Evolutionary conservation across 768 basidiomycete genomes (phyloP), one percentile per base, ranked within the genome.

Genomic region (Termitomyces bulborhizus): DNA sequence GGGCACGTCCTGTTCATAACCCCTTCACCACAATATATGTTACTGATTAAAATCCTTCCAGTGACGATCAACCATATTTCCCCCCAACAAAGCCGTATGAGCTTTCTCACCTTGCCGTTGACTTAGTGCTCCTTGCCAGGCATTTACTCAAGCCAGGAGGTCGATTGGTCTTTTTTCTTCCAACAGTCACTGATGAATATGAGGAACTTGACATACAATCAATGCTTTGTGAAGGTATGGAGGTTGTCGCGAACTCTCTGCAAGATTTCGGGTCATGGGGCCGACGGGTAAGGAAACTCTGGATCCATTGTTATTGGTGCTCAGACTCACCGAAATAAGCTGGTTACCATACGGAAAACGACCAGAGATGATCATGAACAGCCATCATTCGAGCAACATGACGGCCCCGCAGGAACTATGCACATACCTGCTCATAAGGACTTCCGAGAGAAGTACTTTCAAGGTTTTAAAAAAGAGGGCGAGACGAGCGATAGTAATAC

Each of bases 241-340:
- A 84, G 61, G 70, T 98, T 18, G 76, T 94, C 42, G 86, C 88
- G 0, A 95, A 96, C 66, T 94, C 92, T 36, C 69, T 93, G 58
- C 94, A 99, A 69, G 85, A 88, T 62, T 99, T 98, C 65, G 94
- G 94, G 13, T 89, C 86, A 26, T 99, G 96, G 96, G 94, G 93
- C 1, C 76, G 96, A 61, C 71, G 96, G 66, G 94, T 93, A 64
- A 69, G 89, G 73, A 26, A 43, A 47, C 26, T 37, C 34, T 26
- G 24, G 36, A 34, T 47, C 37, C 24, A 27, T n/a, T 45, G n/a
- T 55, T 49, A 5, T 37, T 57, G 37, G 51, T 32, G 40, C 36
- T 47, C 9, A 21, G 24, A 60, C 37, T 63, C 27, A 40, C 41
- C 47, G 15, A 34, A 24, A 59, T 42, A 62, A 96, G 93, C 76